Base-by-base conservation (phyloP, 176 grass and related monocot species). In the Eragrostis curvula region DNA sequence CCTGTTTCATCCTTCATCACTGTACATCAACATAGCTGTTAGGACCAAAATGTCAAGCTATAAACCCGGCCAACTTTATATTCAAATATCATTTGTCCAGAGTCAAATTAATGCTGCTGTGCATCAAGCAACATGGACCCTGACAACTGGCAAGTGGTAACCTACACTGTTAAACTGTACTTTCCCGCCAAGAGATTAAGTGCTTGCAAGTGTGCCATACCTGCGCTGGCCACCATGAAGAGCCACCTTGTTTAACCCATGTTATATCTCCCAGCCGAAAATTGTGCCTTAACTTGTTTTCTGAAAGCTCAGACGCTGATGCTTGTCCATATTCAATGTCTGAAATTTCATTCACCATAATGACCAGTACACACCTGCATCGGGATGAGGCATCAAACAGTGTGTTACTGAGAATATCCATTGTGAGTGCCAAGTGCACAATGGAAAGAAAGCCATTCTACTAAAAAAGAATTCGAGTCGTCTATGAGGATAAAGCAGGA, bases 201-300 rank as follows among this genome's bases (percentile, higher is more conserved):
- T 65, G 29, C 51, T 78, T 23, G 23, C 47, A 86, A 86, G n/a
- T 51, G 58, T 21, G 24, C 8, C 52, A 70, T 88, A 99, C 96
- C 96, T 96, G 96, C 60, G 93, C 89, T 80, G 96, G 96, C 93
- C 96, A 99, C 96, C 93, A 99, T 63, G 87, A 88, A 24, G 77
- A 75, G 23, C 70, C 80, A 66, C 29, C 43, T 67, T 80, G 83
- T 77, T 94, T 88, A 86, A 95, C 84, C 96, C 96, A 99, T 68
- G 85, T 74, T 62, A 94, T 85, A 85, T 96, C 89, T 68, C 96
- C 96, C 64, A 90, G 75, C 47, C 77, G 87, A 15, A 89, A 91
- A 77, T 83, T 86, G 49, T 90, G 68, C 43, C 59, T 86, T 46
- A 67, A 66, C 42, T 73, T 68, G 45, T 47, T 50, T 78, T 78